Evolutionary conservation across 75 land plant species (phyloP).

Genomic region (Pseudotsuga menziesii): DNA sequence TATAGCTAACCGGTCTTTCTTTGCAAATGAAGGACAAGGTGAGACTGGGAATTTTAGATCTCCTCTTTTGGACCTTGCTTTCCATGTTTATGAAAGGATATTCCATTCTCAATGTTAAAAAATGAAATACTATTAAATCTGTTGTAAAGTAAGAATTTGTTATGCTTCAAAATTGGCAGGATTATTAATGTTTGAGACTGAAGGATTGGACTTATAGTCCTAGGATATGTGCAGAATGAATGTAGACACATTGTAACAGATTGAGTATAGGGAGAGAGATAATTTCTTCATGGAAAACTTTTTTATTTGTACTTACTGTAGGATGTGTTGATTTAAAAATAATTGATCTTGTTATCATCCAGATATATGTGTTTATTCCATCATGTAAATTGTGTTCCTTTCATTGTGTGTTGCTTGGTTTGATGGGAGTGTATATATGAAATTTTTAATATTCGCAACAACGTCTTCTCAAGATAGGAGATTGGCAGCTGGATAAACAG

Average conservation of each 20-base stretch:
- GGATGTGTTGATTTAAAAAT: no score
- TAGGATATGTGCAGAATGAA: no score
- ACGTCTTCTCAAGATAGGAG: conserved; percentile 3
- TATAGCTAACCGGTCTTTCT: conserved; percentile 2
- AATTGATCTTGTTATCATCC: no score
- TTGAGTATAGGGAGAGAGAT: not conserved
- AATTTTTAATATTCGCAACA: not conserved
- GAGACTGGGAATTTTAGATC: not conserved
- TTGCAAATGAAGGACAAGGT: conserved; percentile 17
- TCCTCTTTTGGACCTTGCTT: not conserved
- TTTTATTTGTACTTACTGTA: not conserved
- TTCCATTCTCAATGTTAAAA: not conserved
- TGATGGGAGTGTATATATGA: no score
- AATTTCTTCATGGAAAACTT: not conserved
- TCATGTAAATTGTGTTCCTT: not conserved
- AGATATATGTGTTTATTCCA: no score
- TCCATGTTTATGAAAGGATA: not conserved
- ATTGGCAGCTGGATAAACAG: not conserved
- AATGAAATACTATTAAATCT: not conserved
- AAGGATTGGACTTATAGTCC: no score
- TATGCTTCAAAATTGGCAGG: no score
- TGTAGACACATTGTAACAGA: no score
- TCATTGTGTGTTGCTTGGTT: not conserved
- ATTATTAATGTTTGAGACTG: no score
- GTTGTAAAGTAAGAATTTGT: no score